Evolutionary conservation across 78 protist species (phyloP).

Genomic region (Cavenderia fasciculata): DNA sequence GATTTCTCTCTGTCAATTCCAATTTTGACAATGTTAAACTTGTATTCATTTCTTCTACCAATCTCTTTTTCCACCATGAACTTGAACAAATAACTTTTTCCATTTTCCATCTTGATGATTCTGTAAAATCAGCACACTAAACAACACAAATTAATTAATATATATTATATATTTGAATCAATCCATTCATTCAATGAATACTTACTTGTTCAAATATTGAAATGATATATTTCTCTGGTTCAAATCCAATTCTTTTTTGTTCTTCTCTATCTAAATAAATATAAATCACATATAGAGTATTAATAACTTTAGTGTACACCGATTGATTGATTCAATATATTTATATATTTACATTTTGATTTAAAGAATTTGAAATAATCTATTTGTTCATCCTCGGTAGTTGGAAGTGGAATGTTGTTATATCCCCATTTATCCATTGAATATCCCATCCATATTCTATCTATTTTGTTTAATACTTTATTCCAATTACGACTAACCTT

Average conservation of each 20-base stretch:
- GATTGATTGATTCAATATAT: slow-evolving; percentile 5
- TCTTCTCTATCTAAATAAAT: slow-evolving; percentile 17
- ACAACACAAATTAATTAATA: too few species aligned
- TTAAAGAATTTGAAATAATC: not conserved
- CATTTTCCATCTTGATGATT: slow-evolving; percentile 14
- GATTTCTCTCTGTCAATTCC: not conserved
- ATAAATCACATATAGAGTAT: not conserved
- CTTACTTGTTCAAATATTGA: slow-evolving; percentile 32
- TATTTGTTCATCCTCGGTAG: not conserved
- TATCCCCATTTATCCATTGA: slow-evolving; percentile 25
- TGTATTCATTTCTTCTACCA: slow-evolving; percentile 29
- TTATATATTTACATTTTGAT: not conserved
- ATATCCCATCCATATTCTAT: slow-evolving; percentile 28
- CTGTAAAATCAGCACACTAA: slow-evolving; percentile 52
- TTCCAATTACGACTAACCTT: slow-evolving; percentile 38
- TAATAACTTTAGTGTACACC: not conserved
- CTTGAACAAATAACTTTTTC: slow-evolving; percentile 28
- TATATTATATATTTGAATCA: too few species aligned
- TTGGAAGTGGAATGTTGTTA: not conserved
- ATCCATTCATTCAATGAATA: too few species aligned
- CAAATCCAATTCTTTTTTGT: slow-evolving; percentile 55
- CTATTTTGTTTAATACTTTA: slow-evolving; percentile 12
- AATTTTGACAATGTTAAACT: slow-evolving; percentile 1
- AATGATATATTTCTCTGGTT: slow-evolving; percentile 28
- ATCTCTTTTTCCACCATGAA: slow-evolving; percentile 55